Conservation (phyloP, 106 monocot genomes). For the Dendrobium nobile region DNA sequence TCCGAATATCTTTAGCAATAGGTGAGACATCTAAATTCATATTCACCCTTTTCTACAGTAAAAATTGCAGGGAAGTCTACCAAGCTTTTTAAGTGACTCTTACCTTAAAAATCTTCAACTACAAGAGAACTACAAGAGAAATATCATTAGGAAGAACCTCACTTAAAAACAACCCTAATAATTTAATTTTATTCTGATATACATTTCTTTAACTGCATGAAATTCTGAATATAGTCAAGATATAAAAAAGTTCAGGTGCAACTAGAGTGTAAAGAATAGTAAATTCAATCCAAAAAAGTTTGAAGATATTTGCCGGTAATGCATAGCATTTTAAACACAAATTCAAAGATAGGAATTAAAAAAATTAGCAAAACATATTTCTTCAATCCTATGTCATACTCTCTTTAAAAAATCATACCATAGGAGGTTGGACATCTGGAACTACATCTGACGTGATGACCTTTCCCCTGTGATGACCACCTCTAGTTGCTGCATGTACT, state of each 20-base stretch:
- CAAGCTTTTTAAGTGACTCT: background rate
- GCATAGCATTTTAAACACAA: background rate
- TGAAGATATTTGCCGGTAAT: background rate
- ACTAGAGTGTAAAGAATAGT: background rate
- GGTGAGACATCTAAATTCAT: too few relatives aligned
- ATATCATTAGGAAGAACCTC: background rate
- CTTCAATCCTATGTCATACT: background rate
- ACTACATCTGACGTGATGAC: conserved; percentile 68
- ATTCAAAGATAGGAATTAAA: background rate
- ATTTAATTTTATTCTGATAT: background rate
- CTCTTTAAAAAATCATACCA: conserved; percentile 36
- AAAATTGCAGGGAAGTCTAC: too few relatives aligned
- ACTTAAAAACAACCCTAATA: background rate
- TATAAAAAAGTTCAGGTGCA: background rate
- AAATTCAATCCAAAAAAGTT: background rate
- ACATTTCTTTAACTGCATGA: background rate
- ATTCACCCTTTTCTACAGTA: too few relatives aligned
- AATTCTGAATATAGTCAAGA: background rate
- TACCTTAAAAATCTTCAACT: background rate
- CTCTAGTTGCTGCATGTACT: conserved; percentile 88
- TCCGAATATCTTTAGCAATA: too few relatives aligned
- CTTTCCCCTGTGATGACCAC: conserved; percentile 92
- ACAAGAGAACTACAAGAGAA: background rate
- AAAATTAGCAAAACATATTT: background rate
- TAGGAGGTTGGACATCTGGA: conserved; percentile 87